These are phyloP conservation scores for Fusarium stilboides DNA, from an alignment of 2,329 filamentous ascomycete genomes.

Conservation along the genomic window DNA sequence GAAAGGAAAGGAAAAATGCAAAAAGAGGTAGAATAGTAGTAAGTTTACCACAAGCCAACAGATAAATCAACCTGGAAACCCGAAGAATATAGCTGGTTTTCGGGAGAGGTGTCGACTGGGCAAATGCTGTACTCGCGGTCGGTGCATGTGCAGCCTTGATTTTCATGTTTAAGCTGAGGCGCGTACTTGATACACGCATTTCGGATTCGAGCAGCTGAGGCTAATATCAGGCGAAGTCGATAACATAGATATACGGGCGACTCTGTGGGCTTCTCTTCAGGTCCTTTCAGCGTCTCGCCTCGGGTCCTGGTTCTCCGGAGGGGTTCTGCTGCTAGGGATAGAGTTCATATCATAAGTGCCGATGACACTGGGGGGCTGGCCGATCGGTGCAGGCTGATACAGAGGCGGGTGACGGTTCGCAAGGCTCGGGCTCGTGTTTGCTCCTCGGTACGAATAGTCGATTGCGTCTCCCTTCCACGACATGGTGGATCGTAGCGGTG, in stretches of 20 bases:
- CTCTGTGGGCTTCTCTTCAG: background rate
- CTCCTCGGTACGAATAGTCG: slow-evolving; percentile 69
- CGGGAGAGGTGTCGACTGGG: background rate
- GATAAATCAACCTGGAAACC: too few relatives aligned
- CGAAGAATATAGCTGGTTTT: background rate
- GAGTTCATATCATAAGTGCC: slow-evolving; percentile 21
- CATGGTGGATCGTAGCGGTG: slow-evolving; percentile 72
- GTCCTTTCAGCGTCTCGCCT: slow-evolving; percentile 10
- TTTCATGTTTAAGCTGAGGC: background rate
- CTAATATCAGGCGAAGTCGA: background rate
- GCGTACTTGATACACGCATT: background rate
- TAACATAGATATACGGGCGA: background rate
- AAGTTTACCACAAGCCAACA: background rate
- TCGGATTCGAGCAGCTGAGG: background rate
- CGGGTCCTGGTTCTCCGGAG: slow-evolving; percentile 19
- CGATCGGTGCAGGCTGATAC: slow-evolving; percentile 66
- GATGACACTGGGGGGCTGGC: slow-evolving; percentile 39
- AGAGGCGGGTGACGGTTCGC: slow-evolving; percentile 64
- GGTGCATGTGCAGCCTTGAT: background rate
- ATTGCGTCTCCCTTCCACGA: slow-evolving; percentile 74
- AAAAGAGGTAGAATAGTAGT: slow-evolving; percentile 1
- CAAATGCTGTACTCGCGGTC: background rate
- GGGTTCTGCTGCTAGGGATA: slow-evolving; percentile 15
- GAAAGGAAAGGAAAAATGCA: background rate
- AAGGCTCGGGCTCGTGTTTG: slow-evolving; percentile 63